phyloP scores from a whole-genome alignment of 163 green algal genomes.

The Smithsoniella earleae region DNA sequence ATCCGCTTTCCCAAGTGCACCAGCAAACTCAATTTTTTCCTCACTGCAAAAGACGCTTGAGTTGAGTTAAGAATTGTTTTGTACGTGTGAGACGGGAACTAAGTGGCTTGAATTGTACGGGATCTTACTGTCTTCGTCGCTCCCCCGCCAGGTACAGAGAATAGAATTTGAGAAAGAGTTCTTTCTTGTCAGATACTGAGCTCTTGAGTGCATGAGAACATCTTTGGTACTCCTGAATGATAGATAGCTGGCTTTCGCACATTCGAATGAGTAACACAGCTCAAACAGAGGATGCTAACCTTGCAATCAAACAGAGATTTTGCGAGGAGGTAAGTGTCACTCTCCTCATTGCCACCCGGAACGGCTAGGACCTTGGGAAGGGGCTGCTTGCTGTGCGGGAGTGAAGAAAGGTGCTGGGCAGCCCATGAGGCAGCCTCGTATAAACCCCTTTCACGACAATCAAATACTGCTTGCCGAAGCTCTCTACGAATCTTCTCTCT shows the following conservation, averaged over 20 bases:
- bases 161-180: conserved; percentile 65
- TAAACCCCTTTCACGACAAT: conserved; percentile 1
- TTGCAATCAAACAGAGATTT: conserved; percentile 29
- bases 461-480: conserved; percentile 19
- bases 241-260: not conserved
- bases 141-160: conserved; percentile 68
- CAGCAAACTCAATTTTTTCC: conserved; percentile 48
- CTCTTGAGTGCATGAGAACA: conserved; percentile 3
- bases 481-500: conserved; percentile 1
- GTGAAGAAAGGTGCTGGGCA: conserved; percentile 5
- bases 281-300: not conserved
- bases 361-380: not conserved
- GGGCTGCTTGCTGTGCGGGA: not conserved
- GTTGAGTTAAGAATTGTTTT: not conserved
- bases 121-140: conserved; percentile 57
- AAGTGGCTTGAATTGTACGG: too few relatives aligned
- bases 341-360: conserved; percentile 7
- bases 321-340: conserved; percentile 10
- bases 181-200: conserved; percentile 31
- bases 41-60: conserved; percentile 40
- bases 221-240: conserved; percentile 18
- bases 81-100: too few relatives aligned
- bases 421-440: conserved; percentile 26
- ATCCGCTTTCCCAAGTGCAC: conserved; percentile 41
- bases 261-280: not conserved